These are phyloP conservation scores for Yamadazyma kanchanaburiensis DNA, from an alignment of 1,139 yeast species.

Conservation along the genomic window DNA sequence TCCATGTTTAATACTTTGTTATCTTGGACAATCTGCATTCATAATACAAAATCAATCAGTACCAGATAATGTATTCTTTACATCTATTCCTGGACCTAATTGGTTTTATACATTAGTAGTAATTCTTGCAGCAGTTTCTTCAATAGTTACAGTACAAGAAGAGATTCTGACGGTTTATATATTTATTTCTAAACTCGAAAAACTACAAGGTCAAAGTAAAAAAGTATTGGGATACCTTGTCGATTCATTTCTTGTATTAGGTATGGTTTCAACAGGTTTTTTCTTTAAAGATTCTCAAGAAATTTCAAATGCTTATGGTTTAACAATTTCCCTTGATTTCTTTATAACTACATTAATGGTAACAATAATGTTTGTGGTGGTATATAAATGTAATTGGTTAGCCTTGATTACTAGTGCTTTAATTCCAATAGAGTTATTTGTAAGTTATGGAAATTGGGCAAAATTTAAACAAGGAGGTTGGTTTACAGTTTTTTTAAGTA, in stretches of 20 bases:
- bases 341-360: slow-evolving; percentile 48
- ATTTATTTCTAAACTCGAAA: slow-evolving; percentile 49
- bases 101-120: slow-evolving; percentile 51
- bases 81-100: slow-evolving; percentile 48
- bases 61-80: slow-evolving; percentile 38
- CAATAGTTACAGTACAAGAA: slow-evolving; percentile 61
- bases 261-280: slow-evolving; percentile 47
- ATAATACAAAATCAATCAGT: slow-evolving; percentile 25
- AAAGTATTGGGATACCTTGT: slow-evolving; percentile 50
- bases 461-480: slow-evolving; percentile 9
- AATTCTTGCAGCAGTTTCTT: slow-evolving; percentile 49
- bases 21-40: slow-evolving; percentile 59
- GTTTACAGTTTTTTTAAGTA: slow-evolving; percentile 8
- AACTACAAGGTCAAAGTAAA: slow-evolving; percentile 33
- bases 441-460: slow-evolving; percentile 4
- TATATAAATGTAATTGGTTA: slow-evolving; percentile 2
- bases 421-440: slow-evolving; percentile 7
- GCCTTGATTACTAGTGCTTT: slow-evolving; percentile 3
- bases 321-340: slow-evolving; percentile 56
- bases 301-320: slow-evolving; percentile 60
- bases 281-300: slow-evolving; percentile 48
- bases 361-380: slow-evolving; percentile 17
- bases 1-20: slow-evolving; percentile 47
- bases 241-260: slow-evolving; percentile 48
- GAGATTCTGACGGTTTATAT: slow-evolving; percentile 54